Base-by-base conservation (phyloP, 805 yeast species). In the Cephaloascus albidus region DNA sequence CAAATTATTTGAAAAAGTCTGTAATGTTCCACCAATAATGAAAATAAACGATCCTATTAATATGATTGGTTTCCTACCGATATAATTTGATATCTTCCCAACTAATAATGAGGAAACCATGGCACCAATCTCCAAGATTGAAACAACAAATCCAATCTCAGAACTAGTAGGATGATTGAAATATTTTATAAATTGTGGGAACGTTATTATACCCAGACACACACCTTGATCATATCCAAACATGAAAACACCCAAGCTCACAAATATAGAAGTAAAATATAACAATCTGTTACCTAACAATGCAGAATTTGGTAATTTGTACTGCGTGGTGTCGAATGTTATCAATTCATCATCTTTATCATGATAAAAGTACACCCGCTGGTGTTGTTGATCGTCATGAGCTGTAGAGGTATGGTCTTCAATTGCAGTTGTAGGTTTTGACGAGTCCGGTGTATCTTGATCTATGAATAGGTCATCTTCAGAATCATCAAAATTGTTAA, bases 161-260 rank as follows among this genome's bases (percentile, higher is more conserved):
- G 86, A 72, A 14, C 93, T 72, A 3, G 80, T 63, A 1, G 97
- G 97, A 36, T 84, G 52, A 47, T 78, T 54, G 59, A 85, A 88
- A 58, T 81, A 85, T 17, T 63, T 64, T 44, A 73, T 73, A 59
- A 88, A 88, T 40, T 81, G 72, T 6, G 68, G 71, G 37, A 84
- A 87, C 2, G 93, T 83, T 39, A 89, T 64, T 36, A 89, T 77
- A 2, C 96, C 95, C 36, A 88, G 78, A 76, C 89, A 85, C 37
- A 87, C 95, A 42, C 96, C 96, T 60, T 88, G 88, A 54, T 81
- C 89, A 55, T 81, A 84, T 3, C 93, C 93, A 49, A 84, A 84
- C 18, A 84, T 64, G 39, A 84, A 79, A 27, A 81, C 77, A 20
- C 68, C 77, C 65, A 41, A 55, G 41, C 40, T 58, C 30, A 61